A percentile compares a stretch with the other conserved stretches of the same genome.
Conservation (phyloP, 805 yeast species). For the Sungouiella thailandica region DNA sequence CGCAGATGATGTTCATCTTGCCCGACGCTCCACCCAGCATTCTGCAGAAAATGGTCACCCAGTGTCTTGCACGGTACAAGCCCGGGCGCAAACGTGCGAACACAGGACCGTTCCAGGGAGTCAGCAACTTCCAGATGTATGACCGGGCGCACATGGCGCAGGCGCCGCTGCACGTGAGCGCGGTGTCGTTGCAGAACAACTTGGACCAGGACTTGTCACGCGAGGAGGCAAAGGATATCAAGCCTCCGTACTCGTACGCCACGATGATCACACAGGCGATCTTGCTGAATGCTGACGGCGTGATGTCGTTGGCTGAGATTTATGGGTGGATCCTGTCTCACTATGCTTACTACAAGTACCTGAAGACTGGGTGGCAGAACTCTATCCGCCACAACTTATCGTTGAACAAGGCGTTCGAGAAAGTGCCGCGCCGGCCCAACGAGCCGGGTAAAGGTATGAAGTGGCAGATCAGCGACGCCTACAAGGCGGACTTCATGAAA, state of each 20-base stretch:
- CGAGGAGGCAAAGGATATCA: conserved; percentile 88
- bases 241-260: conserved; percentile 96
- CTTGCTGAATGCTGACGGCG: conserved; percentile 80
- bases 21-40: conserved; percentile 83
- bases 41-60: conserved; percentile 42
- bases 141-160: conserved; percentile 37
- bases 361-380: conserved; percentile 98
- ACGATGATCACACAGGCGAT: conserved; percentile 98
- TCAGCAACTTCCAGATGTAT: conserved; percentile 53
- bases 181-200: conserved; percentile 40
- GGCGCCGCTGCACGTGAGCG: conserved; percentile 35
- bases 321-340: conserved; percentile 85
- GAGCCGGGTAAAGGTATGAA: conserved; percentile 99
- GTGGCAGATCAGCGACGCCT: conserved; percentile 90
- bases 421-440: conserved; percentile 90
- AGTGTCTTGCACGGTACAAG: conserved; percentile 31
- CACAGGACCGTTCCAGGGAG: conserved; percentile 8
- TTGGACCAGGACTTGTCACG: conserved; percentile 66
- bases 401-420: conserved; percentile 93
- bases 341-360: conserved; percentile 86
- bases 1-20: conserved; percentile 97
- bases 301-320: conserved; percentile 83
- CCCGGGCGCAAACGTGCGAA: conserved; percentile 18
- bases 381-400: conserved; percentile 94
- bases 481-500: conserved; percentile 75